Evolutionary conservation across 345 rosid species (phyloP), one percentile per base, ranked within the genome.

Genomic region (Conringia planisiliqua): DNA sequence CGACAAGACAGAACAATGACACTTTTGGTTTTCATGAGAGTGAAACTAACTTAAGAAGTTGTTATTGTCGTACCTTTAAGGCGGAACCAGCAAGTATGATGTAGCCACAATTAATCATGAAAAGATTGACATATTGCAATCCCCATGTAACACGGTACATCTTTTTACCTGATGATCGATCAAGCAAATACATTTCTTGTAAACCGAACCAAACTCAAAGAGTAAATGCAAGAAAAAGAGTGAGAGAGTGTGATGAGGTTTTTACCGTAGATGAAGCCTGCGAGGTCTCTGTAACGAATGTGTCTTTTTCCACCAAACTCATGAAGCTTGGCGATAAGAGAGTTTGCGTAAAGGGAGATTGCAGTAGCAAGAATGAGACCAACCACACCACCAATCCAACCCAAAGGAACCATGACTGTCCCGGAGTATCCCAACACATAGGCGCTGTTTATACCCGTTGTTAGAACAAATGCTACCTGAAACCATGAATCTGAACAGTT

Each of bases 201-300:
- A 38, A 47, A 39, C 39, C 17, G 1, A 42, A 17, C 30, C 16
- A 13, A 54, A 32, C 2, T 3, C 29, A 72, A 18, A 27, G 4
- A 40, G 7, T 6, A 43, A 30, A 3, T 36, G 67, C 0, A 12
- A 46, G 33, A 71, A n/a, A 48, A 9, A 9, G 35, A 46, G 33
- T 8, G 26, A 24, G n/a, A n/a, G n/a, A n/a, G n/a, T n/a, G n/a
- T n/a, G n/a, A n/a, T 16, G 42, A 20, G 14, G 12, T 62, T 40
- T 48, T 10, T 80, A 91, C 97, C 93, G 18, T 92, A 95, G 17
- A 91, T 59, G 61, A 72, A 81, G 64, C 96, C 94, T 2, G 97
- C 99, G 4, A 95, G 93, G 76, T 95, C 97, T 83, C 97, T 87
- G 79, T 92, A 92, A 78, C 99, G 82, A 79, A 92, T 95, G 79